Conservation (phyloP, 2,329 filamentous ascomycete species). For the Colletotrichum eremochloae region DNA sequence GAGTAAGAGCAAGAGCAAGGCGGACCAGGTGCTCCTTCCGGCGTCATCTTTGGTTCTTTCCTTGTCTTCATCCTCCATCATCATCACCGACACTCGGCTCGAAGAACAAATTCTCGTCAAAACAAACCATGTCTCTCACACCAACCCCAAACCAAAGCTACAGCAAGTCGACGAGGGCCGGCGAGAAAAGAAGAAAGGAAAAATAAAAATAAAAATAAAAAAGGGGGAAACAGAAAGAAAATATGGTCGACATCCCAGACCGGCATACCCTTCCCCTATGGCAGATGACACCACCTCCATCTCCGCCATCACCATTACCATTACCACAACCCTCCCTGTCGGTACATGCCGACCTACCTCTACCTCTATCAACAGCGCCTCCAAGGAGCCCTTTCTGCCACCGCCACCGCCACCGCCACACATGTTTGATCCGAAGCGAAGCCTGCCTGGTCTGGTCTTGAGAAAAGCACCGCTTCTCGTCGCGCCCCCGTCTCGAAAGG, state of each 20-base stretch:
- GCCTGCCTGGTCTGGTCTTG: not conserved
- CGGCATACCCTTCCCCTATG: not conserved
- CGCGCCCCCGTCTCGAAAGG: too few relatives aligned
- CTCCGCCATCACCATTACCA: not conserved
- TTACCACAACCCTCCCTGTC: constrained; percentile 13
- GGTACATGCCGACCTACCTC: not conserved
- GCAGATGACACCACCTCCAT: not conserved
- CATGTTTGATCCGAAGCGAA: not conserved
- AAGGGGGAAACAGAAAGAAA: constrained; percentile 1
- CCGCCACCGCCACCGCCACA: constrained; percentile 3
- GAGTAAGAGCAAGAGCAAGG: not conserved
- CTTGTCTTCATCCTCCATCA: not conserved
- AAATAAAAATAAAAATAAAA: not conserved
- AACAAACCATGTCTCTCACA: constrained; percentile 19
- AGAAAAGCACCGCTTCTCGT: not conserved
- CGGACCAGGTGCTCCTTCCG: not conserved
- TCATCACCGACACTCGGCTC: not conserved
- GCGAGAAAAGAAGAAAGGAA: not conserved
- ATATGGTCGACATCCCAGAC: constrained; percentile 11
- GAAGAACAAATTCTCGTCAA: constrained; percentile 31
- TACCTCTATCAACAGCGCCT: constrained; percentile 16
- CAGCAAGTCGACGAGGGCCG: too few relatives aligned
- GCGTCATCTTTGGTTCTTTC: not conserved
- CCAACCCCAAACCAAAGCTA: not conserved
- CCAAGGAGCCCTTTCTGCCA: not conserved